These are phyloP conservation scores for Oryza brachyantha DNA, from an alignment of 176 grass and related monocot genomes.

Conservation along the genomic window DNA sequence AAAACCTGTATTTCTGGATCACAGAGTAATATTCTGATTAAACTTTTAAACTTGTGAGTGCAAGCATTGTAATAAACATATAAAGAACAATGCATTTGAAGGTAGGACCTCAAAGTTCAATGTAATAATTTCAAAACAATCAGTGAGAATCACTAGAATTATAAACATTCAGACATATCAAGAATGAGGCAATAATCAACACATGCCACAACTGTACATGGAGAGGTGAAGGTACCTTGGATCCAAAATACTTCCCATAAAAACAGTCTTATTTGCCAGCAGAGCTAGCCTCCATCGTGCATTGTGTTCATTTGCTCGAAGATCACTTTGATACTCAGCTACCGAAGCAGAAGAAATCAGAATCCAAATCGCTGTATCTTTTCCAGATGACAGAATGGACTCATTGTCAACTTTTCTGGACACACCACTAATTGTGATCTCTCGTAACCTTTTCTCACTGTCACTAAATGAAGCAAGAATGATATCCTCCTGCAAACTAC, in stretches of 20 bases:
- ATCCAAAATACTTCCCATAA: constrained; percentile 73
- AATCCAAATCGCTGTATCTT: constrained; percentile 79
- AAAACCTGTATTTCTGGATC: background rate
- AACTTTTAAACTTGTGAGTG: background rate
- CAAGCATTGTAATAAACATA: background rate
- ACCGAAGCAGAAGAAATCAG: constrained; percentile 71
- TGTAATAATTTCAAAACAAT: constrained; percentile 6
- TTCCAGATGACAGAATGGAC: constrained; percentile 35
- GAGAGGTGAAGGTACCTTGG: constrained; percentile 55
- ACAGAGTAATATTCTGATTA: background rate
- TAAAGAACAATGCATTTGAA: background rate
- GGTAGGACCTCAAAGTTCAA: background rate
- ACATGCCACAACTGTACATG: constrained; percentile 24
- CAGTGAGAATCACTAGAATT: constrained; percentile 2
- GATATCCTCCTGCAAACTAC: constrained; percentile 50
- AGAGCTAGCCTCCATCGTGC: constrained; percentile 73
- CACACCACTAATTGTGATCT: constrained; percentile 26
- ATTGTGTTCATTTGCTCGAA: constrained; percentile 43
- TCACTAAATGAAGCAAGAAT: constrained; percentile 41
- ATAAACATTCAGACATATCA: background rate
- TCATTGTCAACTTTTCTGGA: constrained; percentile 22
- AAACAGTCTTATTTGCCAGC: constrained; percentile 51
- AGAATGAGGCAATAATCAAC: constrained; percentile 18
- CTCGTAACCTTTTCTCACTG: constrained; percentile 39
- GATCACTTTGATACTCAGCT: constrained; percentile 57